Evolutionary conservation across 768 basidiomycete genomes (phyloP).

Genomic region (Agaricus blazei): DNA sequence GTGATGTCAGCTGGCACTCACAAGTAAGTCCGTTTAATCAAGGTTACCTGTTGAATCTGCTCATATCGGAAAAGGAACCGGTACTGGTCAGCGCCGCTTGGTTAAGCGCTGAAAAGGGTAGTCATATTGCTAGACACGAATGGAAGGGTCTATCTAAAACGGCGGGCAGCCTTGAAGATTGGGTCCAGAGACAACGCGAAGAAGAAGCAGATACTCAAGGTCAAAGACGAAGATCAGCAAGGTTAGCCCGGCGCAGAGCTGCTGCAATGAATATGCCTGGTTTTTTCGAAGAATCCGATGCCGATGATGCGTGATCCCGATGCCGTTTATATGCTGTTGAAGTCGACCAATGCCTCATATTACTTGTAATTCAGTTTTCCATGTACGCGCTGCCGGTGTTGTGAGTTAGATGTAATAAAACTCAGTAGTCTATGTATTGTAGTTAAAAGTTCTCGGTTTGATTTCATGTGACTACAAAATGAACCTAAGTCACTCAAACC

Average conservation of each 20-base stretch:
- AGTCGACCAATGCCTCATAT: background rate
- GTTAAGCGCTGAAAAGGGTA: slow-evolving; percentile 61
- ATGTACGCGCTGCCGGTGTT: background rate
- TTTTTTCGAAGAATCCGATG: background rate
- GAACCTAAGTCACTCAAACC: no score
- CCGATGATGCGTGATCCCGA: slow-evolving; percentile 5
- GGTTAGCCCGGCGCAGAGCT: slow-evolving; percentile 6
- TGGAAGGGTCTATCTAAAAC: slow-evolving; percentile 91
- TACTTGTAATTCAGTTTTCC: no score
- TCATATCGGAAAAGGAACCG: slow-evolving; percentile 54
- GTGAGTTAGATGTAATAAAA: background rate
- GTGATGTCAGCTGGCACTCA: slow-evolving; percentile 95
- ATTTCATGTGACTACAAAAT: background rate
- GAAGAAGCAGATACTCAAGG: slow-evolving; percentile 17
- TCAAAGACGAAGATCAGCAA: slow-evolving; percentile 21
- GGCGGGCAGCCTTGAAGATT: slow-evolving; percentile 63
- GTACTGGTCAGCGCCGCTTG: slow-evolving; percentile 91
- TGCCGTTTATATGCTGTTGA: background rate
- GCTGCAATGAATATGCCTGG: slow-evolving; percentile 9
- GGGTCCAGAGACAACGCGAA: slow-evolving; percentile 48
- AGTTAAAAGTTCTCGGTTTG: background rate
- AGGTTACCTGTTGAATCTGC: background rate
- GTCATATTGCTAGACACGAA: slow-evolving; percentile 86
- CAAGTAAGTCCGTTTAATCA: slow-evolving; percentile 37
- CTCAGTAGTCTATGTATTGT: background rate